A percentile compares a stretch with the other conserved stretches of the same genome.
Conservation (phyloP, 352 stramenopile species). For the Pythium phragmitis region DNA sequence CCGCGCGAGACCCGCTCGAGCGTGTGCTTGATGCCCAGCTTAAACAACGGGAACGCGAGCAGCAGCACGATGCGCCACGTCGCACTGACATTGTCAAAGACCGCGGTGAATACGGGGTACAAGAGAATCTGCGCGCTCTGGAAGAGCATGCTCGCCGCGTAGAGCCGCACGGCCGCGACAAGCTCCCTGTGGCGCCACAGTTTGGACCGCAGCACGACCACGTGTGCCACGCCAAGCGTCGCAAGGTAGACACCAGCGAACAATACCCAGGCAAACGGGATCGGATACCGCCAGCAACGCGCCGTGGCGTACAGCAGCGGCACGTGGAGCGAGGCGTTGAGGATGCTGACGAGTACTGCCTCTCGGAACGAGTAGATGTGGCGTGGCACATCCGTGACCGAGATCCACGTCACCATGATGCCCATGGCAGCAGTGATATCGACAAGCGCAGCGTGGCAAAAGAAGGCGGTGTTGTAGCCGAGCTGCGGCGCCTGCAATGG, state of each 20-base stretch:
- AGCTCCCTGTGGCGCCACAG: background rate
- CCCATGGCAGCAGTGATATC: background rate
- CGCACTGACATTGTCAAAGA: slow-evolving; percentile 12
- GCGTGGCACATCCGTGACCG: background rate
- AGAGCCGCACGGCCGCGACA: background rate
- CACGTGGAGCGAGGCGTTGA: slow-evolving; percentile 6
- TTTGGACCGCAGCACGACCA: slow-evolving; percentile 7
- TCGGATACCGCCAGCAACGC: slow-evolving; percentile 16
- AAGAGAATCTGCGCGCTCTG: slow-evolving; percentile 16
- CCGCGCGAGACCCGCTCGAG: background rate
- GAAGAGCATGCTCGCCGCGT: slow-evolving; percentile 7
- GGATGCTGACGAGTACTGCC: background rate
- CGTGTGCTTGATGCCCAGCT: slow-evolving; percentile 8
- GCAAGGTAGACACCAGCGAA: background rate
- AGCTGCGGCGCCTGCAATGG: slow-evolving; percentile 5
- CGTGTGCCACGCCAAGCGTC: slow-evolving; percentile 1
- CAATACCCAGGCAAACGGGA: slow-evolving; percentile 16
- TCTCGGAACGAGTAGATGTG: slow-evolving; percentile 11
- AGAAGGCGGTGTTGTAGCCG: slow-evolving; percentile 12
- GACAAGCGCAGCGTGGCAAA: slow-evolving; percentile 1
- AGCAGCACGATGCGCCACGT: slow-evolving; percentile 6
- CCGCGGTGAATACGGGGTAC: slow-evolving; percentile 19
- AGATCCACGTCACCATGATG: background rate
- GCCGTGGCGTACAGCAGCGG: background rate
- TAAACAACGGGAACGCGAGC: slow-evolving; percentile 12